A percentile compares a stretch with the other conserved stretches of the same genome.
Conservation (phyloP, 192 early-diverging fungal species). For the Linnemannia hyalina region DNA sequence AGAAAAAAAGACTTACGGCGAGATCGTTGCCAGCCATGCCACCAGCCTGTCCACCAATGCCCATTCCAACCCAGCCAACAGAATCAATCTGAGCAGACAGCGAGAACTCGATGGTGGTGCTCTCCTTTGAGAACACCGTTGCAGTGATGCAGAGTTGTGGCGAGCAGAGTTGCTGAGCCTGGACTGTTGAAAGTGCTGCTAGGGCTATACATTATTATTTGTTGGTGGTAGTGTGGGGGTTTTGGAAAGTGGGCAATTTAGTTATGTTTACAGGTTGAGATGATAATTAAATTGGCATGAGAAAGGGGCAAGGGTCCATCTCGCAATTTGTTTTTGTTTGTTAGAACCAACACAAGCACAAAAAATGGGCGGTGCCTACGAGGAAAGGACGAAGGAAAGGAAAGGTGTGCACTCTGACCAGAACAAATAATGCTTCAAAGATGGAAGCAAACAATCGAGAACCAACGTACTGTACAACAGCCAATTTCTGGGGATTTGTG, state of each 20-base stretch:
- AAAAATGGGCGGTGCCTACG: neutral
- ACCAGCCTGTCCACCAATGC: slow-evolving; percentile 23
- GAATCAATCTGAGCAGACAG: slow-evolving; percentile 21
- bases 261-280: neutral
- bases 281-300: neutral
- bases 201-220: neutral
- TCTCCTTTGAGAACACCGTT: slow-evolving; percentile 44
- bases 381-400: neutral
- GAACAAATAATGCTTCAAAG: neutral
- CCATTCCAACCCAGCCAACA: slow-evolving; percentile 40
- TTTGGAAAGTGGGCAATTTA: neutral
- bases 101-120: slow-evolving; percentile 39
- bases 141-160: slow-evolving; percentile 41
- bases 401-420: neutral
- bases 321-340: neutral
- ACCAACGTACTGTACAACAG: neutral
- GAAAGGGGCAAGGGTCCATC: neutral
- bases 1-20: slow-evolving; percentile 27
- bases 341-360: neutral
- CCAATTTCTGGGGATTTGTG: neutral
- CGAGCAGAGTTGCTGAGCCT: slow-evolving; percentile 28
- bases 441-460: neutral
- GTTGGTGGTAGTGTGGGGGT: neutral
- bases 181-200: slow-evolving; percentile 4
- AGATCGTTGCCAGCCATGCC: slow-evolving; percentile 47